Evolutionary conservation across 352 stramenopile species (phyloP).

Genomic region (Thalassiosira oceanica): DNA sequence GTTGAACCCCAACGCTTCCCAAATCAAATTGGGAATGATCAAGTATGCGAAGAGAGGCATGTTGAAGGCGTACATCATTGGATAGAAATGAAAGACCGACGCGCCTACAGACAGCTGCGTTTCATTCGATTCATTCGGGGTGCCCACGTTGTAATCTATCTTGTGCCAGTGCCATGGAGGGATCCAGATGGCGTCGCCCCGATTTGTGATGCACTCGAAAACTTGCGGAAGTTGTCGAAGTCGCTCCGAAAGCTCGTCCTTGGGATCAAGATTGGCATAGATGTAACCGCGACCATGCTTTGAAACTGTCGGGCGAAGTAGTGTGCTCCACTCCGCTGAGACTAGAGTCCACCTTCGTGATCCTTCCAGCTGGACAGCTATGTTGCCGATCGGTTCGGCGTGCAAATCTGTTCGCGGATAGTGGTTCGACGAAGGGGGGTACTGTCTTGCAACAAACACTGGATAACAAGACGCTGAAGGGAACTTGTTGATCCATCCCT

Average conservation of each 20-base stretch:
- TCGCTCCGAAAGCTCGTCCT: slow-evolving; percentile 25
- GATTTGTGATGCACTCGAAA: slow-evolving; percentile 48
- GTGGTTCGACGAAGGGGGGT: too few species aligned
- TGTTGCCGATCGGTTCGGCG: too few species aligned
- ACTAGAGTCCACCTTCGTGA: slow-evolving; percentile 81
- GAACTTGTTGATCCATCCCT: too few species aligned
- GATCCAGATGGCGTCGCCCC: slow-evolving; percentile 73
- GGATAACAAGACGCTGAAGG: too few species aligned
- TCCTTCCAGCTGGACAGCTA: too few species aligned
- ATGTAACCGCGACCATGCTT: slow-evolving; percentile 72
- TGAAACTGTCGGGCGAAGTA: slow-evolving; percentile 52
- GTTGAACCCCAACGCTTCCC: slow-evolving; percentile 70
- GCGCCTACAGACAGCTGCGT: slow-evolving; percentile 61
- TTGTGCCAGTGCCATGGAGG: slow-evolving; percentile 78
- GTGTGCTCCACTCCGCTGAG: slow-evolving; percentile 41
- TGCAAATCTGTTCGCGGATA: too few species aligned
- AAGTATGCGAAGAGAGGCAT: slow-evolving; percentile 71
- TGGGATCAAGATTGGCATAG: slow-evolving; percentile 40
- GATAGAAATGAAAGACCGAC: slow-evolving; percentile 82
- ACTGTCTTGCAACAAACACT: too few species aligned
- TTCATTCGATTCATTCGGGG: not conserved
- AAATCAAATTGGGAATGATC: slow-evolving; percentile 69
- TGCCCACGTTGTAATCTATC: slow-evolving; percentile 62
- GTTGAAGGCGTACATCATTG: slow-evolving; percentile 43
- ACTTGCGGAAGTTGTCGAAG: slow-evolving; percentile 26